Base-by-base conservation (phyloP, 495 filamentous ascomycete species). In the Sporormia fimetaria region DNA sequence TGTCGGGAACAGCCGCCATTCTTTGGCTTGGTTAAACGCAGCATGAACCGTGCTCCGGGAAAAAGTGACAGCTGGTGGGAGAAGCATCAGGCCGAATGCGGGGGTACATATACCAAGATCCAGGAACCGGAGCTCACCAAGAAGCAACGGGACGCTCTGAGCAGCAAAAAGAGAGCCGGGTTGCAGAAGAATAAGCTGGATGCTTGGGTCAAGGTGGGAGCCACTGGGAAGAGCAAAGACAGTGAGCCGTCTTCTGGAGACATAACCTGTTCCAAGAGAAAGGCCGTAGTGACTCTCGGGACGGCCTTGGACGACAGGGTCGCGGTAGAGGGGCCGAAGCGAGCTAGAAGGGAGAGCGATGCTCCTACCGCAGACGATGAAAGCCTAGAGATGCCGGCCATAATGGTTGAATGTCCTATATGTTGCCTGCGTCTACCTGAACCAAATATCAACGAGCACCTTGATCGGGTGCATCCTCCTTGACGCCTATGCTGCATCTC, bases 131-230 rank as follows among this genome's bases (percentile, higher is more conserved):
- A 52, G 32, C 24, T 45, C 16, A 61, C 52, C 20, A 60, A 58
- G 40, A 44, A 51, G 43, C 57, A 58, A 34, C 21, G 39, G 2
- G 42, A 49, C 24, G 51, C 35, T 11, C 15, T 58, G 46, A 56
- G 49, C 33, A 49, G 37, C 36, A 53, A 54, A 41, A 47, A 57
- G 32, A 51, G 54, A 28, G 57, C 58, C 1, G 58, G 58, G 9
- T 38, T 39, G 47, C 59, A 62, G 44, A 62, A 55, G 46, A 62
- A 60, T 30, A 62, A 60, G 42, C 38, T 62, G 23, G 55, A 62
- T 44, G 28, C 32, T 5, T 62, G 59, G 59, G 46, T 57, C 8
- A 47, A 52, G 25, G 33, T 17, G 4, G 15, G 2, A 27, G 3
- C 28, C 4, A 26, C 9, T 22, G 22, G 18, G 18, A 23, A 22